phyloP scores from a whole-genome alignment of 2,329 filamentous ascomycete genomes.

The Ascochyta rabiei region DNA sequence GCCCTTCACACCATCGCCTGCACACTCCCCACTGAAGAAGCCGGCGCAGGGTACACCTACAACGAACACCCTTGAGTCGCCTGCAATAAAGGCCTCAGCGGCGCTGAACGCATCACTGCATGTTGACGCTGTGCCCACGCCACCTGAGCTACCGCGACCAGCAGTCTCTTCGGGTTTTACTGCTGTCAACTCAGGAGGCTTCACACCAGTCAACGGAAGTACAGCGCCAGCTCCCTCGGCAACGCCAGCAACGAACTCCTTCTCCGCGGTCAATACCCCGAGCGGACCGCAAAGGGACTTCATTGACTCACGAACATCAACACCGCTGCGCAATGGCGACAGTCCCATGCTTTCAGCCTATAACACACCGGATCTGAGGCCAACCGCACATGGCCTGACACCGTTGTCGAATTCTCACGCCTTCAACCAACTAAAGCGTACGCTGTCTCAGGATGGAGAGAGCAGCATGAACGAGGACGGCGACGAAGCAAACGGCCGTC shows the following conservation, averaged over 20 bases:
- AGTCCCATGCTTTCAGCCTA: slow-evolving; percentile 69
- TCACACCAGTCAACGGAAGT: slow-evolving; percentile 69
- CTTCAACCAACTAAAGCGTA: slow-evolving; percentile 73
- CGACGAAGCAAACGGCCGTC: slow-evolving; percentile 61
- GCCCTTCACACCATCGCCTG: slow-evolving; percentile 79
- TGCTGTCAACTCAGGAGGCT: slow-evolving; percentile 69
- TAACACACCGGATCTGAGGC: slow-evolving; percentile 68
- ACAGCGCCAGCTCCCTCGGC: slow-evolving; percentile 28
- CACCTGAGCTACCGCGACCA: slow-evolving; percentile 64
- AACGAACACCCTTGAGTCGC: slow-evolving; percentile 66
- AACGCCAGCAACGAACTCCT: slow-evolving; percentile 46
- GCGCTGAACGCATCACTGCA: slow-evolving; percentile 63
- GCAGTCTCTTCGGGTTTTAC: slow-evolving; percentile 68
- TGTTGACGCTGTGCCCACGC: slow-evolving; percentile 36
- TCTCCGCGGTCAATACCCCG: slow-evolving; percentile 64
- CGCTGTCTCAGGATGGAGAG: slow-evolving; percentile 59
- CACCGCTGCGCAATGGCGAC: slow-evolving; percentile 64
- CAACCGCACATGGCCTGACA: slow-evolving; percentile 55
- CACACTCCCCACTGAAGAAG: slow-evolving; percentile 73
- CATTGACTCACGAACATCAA: slow-evolving; percentile 60
- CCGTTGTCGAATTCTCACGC: slow-evolving; percentile 58
- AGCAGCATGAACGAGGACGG: slow-evolving; percentile 67
- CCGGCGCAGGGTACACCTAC: slow-evolving; percentile 57
- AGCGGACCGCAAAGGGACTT: slow-evolving; percentile 60
- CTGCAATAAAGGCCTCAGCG: slow-evolving; percentile 64